A percentile compares a stretch with the other conserved stretches of the same genome.
Conservation (phyloP, 352 stramenopile species). For the Pythium rhizo-oryzae region DNA sequence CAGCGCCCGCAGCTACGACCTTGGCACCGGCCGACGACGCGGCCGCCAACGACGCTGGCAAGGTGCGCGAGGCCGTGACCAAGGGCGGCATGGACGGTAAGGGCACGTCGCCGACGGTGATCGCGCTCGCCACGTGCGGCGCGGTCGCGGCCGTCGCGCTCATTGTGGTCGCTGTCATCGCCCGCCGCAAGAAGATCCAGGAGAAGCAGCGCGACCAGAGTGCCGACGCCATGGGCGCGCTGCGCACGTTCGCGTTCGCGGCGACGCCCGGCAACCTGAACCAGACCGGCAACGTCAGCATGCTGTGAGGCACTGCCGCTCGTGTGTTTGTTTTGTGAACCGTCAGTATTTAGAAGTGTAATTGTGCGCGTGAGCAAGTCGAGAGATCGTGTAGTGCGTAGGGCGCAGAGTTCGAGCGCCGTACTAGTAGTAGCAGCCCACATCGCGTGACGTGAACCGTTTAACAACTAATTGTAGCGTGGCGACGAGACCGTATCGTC, state of each 20-base stretch:
- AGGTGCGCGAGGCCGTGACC: slow-evolving; percentile 8
- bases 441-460: too few relatives aligned
- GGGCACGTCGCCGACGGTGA: slow-evolving; percentile 19
- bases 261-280: slow-evolving; percentile 1
- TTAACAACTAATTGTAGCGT: too few relatives aligned
- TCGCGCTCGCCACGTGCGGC: slow-evolving; percentile 7
- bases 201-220: slow-evolving; percentile 17
- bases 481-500: too few relatives aligned
- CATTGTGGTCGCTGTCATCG: slow-evolving; percentile 19
- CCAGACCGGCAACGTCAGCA: slow-evolving; percentile 7
- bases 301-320: slow-evolving; percentile 10
- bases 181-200: slow-evolving; percentile 23
- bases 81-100: neutral
- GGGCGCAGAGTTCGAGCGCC: too few relatives aligned
- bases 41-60: slow-evolving; percentile 4
- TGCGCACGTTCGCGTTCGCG: slow-evolving; percentile 17
- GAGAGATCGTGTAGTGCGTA: neutral
- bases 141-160: slow-evolving; percentile 17
- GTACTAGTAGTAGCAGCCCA: too few relatives aligned
- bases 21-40: neutral
- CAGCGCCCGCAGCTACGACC: neutral
- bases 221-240: slow-evolving; percentile 4
- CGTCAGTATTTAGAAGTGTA: neutral
- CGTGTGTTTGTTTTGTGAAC: neutral
- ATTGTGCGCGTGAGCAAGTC: neutral